phyloP scores from a whole-genome alignment of 352 stramenopile species.

The Globisporangium paddicum region DNA sequence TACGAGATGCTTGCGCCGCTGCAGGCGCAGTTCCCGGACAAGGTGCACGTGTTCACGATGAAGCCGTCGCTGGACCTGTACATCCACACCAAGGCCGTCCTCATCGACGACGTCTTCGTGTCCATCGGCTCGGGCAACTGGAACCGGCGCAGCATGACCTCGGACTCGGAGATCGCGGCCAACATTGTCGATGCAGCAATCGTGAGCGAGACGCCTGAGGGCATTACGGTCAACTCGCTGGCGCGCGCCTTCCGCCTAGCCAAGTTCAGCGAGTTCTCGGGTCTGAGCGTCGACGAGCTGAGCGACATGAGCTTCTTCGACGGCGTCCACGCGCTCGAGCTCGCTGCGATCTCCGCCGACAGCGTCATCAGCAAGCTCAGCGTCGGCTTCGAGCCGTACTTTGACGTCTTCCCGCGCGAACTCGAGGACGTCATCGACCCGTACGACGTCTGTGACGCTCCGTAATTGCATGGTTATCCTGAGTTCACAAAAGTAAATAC shows the following conservation, averaged over 20 bases:
- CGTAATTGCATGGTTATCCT: not conserved
- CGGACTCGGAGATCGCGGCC: constrained; percentile 48
- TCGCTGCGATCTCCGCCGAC: constrained; percentile 4
- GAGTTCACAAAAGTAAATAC: not conserved
- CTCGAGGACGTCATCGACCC: constrained; percentile 28
- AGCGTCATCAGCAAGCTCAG: constrained; percentile 12
- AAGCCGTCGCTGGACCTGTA: constrained; percentile 29
- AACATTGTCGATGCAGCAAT: constrained; percentile 42
- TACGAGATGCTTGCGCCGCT: constrained; percentile 34
- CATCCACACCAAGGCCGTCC: constrained; percentile 49
- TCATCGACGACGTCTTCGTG: constrained; percentile 16
- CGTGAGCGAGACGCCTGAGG: constrained; percentile 21
- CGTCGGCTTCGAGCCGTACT: constrained; percentile 22
- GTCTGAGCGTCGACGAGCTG: constrained; percentile 11
- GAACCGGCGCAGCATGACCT: constrained; percentile 62
- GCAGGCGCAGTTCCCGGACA: constrained; percentile 26
- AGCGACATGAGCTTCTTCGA: constrained; percentile 20
- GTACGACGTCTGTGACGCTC: constrained; percentile 16
- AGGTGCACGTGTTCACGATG: constrained; percentile 23
- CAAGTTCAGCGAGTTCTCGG: constrained; percentile 50
- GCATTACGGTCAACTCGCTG: constrained; percentile 29
- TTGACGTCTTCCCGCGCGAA: constrained; percentile 25
- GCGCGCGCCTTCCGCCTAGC: constrained; percentile 44
- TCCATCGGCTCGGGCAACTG: constrained; percentile 45
- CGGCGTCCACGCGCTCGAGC: constrained; percentile 12